phyloP scores from a whole-genome alignment of 352 stramenopile species.

The Phytophthora constricta region DNA sequence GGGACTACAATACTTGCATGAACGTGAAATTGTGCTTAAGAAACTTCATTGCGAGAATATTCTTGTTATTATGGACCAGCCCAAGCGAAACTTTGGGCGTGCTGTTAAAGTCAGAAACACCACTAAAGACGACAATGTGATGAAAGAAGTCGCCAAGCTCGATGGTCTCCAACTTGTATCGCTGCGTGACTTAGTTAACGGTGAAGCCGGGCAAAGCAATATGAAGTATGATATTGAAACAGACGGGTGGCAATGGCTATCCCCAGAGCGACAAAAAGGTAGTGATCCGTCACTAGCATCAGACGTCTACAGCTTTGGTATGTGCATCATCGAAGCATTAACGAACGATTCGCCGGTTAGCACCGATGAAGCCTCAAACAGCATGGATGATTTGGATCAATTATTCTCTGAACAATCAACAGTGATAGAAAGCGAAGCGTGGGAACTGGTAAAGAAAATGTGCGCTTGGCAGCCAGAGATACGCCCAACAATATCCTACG shows the following conservation, averaged over 20 bases:
- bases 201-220: not conserved
- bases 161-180: slow-evolving; percentile 22
- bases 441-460: slow-evolving; percentile 38
- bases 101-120: not conserved
- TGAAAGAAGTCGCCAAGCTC: slow-evolving; percentile 36
- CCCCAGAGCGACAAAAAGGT: slow-evolving; percentile 20
- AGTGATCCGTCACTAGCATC: slow-evolving; percentile 24
- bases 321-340: slow-evolving; percentile 29
- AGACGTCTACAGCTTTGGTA: slow-evolving; percentile 40
- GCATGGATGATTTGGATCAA: not conserved
- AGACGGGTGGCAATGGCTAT: slow-evolving; percentile 1
- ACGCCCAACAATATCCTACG: slow-evolving; percentile 30
- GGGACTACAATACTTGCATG: slow-evolving; percentile 43
- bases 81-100: not conserved
- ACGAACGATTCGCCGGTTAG: not conserved
- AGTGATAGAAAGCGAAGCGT: slow-evolving; percentile 1
- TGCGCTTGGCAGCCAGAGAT: slow-evolving; percentile 20
- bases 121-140: not conserved
- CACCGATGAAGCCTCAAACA: not conserved
- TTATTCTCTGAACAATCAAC: not conserved
- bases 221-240: not conserved
- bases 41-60: slow-evolving; percentile 28
- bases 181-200: not conserved
- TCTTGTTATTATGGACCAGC: slow-evolving; percentile 24
- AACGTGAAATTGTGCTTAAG: slow-evolving; percentile 40